Evolutionary conservation across 257 asterid genomes (phyloP).

Genomic region (Lavandula angustifolia): DNA sequence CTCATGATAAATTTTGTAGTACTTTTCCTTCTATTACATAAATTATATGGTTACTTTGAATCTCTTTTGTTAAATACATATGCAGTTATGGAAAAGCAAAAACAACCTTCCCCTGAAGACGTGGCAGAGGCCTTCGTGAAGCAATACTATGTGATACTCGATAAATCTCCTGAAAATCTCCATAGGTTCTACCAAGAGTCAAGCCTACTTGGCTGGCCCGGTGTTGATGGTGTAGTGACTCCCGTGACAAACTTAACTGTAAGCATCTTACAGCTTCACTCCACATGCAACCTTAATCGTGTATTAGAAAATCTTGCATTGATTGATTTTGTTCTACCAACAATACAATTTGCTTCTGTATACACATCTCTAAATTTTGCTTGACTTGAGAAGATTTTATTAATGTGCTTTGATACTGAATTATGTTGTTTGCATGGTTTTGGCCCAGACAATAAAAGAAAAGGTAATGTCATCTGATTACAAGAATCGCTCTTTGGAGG

Average conservation of each 20-base stretch:
- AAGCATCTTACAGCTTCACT: conserved; percentile 19
- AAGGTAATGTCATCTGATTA: conserved; percentile 56
- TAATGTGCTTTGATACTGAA: neutral
- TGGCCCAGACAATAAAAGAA: conserved; percentile 53
- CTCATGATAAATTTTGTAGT: conserved; percentile 1
- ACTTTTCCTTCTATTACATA: neutral
- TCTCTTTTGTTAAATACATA: too few relatives aligned
- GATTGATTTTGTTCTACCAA: neutral
- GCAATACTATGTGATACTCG: conserved; percentile 45
- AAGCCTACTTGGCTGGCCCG: conserved; percentile 51
- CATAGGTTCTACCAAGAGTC: conserved; percentile 52
- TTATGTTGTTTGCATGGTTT: neutral
- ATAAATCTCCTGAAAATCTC: conserved; percentile 35
- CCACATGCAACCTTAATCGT: neutral
- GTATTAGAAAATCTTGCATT: neutral
- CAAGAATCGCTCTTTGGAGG: conserved; percentile 39
- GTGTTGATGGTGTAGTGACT: conserved; percentile 35
- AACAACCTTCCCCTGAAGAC: conserved; percentile 9
- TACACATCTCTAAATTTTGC: too few relatives aligned
- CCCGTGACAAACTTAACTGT: conserved; percentile 45
- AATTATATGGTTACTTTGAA: too few relatives aligned
- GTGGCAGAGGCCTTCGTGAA: conserved; percentile 45
- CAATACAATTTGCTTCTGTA: neutral
- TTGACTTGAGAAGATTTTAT: neutral
- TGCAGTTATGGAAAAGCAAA: conserved; percentile 48